These are phyloP conservation scores for Pseudogymnoascus sp. DNA, from an alignment of 2,329 filamentous ascomycete genomes.

Conservation along the genomic window DNA sequence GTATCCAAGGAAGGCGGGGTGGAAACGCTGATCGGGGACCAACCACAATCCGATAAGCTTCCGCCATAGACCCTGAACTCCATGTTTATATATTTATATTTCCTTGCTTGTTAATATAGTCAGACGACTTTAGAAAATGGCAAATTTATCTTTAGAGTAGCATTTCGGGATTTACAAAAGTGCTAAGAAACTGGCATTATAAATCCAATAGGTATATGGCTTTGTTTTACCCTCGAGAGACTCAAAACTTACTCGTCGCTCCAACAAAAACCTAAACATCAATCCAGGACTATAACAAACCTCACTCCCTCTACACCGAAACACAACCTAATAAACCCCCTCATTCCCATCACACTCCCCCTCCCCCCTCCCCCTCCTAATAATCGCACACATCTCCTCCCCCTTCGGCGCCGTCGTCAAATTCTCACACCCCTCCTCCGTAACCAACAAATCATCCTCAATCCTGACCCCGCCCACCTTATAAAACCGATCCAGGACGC, in stretches of 20 bases:
- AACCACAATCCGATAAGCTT: not conserved
- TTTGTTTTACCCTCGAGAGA: not conserved
- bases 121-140: not conserved
- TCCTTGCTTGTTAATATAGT: not conserved
- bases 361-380: conserved; percentile 32
- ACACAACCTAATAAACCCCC: not conserved
- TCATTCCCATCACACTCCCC: not conserved
- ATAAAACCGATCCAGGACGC: conserved; percentile 61
- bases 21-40: not conserved
- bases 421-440: conserved; percentile 70
- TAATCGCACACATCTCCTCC: conserved; percentile 57
- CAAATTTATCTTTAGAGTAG: not conserved
- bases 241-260: not conserved
- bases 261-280: not conserved
- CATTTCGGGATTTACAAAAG: not conserved
- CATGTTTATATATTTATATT: not conserved
- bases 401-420: conserved; percentile 73
- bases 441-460: conserved; percentile 83
- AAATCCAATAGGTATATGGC: not conserved
- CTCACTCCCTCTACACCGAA: not conserved
- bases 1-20: not conserved
- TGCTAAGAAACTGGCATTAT: not conserved
- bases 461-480: conserved; percentile 82
- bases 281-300: not conserved
- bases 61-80: not conserved